Evolutionary conservation across 352 stramenopile species (phyloP), one percentile per base, ranked within the genome.

Genomic region (Phytophthora podocarpi): DNA sequence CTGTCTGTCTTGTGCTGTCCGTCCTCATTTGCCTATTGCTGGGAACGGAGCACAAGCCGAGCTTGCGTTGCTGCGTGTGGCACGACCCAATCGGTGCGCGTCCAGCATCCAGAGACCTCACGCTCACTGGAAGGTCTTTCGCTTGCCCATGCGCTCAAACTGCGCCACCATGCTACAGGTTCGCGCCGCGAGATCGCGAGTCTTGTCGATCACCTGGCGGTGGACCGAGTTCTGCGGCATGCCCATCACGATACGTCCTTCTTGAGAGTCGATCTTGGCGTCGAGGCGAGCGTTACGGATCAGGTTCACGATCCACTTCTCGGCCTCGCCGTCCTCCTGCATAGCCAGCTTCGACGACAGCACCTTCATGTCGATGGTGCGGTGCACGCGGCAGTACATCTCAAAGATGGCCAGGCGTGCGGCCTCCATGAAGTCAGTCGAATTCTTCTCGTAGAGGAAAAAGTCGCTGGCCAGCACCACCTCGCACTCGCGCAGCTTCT

Each of bases 291-390:
- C 96, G 74, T 98, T 98, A 50, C 97, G 87, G 72, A 99, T 99
- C 47, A 99, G 75, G 83, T 99, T 98, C 21, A 99, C 97, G 75
- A 99, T 98, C 97, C 97, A 99, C 67, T 97, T 96, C 78, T 99
- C 97, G 10, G 97, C 97, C 47, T 97, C 91, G n/a, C 94, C 87
- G 55, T 97, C 81, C 64, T 99, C 89, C 31, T 91, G 80, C 92
- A 99, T 99, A 31, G 91, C 95, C 55, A 99, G 83, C 83, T 98
- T 98, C 24, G 95, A 89, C 37, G 96, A 97, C 60, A 99, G 83
- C 65, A 95, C 96, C 56, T 90, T 90, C 69, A 99, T 97, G 84
- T 99, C 96, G 76, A 99, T 99, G 76, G 98, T 99, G 71, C 98
- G 89, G 85, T 99, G 97, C 67, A 99, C 98, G 49, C 97, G 89